Base-by-base conservation (phyloP, 352 stramenopile genomes). In the Phytophthora cryptogea region DNA sequence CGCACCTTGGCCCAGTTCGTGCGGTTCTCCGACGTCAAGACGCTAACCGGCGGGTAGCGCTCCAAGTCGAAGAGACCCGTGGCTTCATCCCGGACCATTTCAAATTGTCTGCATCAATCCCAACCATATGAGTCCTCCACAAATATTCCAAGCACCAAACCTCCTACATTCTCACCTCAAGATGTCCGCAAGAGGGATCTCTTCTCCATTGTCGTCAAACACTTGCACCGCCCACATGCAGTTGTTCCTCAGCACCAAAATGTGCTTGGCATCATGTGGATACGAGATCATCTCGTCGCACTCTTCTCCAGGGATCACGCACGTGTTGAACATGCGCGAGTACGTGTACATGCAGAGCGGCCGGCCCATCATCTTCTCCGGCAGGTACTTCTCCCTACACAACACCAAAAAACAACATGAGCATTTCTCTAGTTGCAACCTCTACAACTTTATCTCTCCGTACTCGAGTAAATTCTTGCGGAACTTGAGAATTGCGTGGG, bases 281-380 rank as follows among this genome's bases (percentile, higher is more conserved):
- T 97, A 98, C 75, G 66, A 81, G 56, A 86, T 68, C 57, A 95
- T 87, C 58, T 92, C 82, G 54, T 95, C 87, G 44, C 81, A 92
- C 31, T 95, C 83, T 57, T 96, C 85, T 17, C 84, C 88, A 8
- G 97, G 97, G 54, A 99, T 94, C 20, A 98, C 81, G 74, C 94
- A 98, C 44, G 94, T 94, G 81, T 99, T 98, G 74, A 99, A 98
- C 86, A 98, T 97, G 56, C 89, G 90, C 62, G 92, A 95, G 72
- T 96, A 98, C 72, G 92, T 95, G 66, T 88, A 81, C 70, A 97
- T 98, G 69, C 94, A 99, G 35, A 99, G 68, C 33, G 93, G 91
- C 17, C 90, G 84, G 16, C 91, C 89, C 68, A 97, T 96, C 68
- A 98, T 95, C 58, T 91, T 97, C 55, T 99, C 96, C 17, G 86